Evolutionary conservation across 192 early-diverging fungal species (phyloP).

Genomic region (Phlyctochytrium arcticum): DNA sequence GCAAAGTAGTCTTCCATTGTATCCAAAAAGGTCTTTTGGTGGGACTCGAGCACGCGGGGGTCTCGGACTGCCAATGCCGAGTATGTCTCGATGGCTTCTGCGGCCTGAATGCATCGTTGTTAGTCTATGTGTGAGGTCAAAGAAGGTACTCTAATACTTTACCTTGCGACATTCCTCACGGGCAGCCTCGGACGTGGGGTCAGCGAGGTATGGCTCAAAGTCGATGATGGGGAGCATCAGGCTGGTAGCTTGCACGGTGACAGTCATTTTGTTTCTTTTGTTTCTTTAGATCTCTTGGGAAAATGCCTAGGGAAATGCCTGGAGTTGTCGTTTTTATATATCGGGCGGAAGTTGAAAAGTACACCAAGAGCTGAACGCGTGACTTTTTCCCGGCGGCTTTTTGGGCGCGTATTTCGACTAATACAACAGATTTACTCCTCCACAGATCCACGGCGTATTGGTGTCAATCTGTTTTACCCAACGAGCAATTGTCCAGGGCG

Average conservation of each 20-base stretch:
- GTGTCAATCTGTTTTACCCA: too few relatives aligned
- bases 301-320: too few relatives aligned
- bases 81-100: constrained; percentile 58
- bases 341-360: too few relatives aligned
- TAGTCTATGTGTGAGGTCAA: neutral
- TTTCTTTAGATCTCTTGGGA: too few relatives aligned
- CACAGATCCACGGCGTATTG: too few relatives aligned
- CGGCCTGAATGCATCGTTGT: constrained; percentile 34
- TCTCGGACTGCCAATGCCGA: constrained; percentile 62
- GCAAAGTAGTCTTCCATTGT: constrained; percentile 69
- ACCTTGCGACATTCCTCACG: constrained; percentile 55
- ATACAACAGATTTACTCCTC: too few relatives aligned
- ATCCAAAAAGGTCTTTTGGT: constrained; percentile 51
- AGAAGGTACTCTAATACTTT: neutral
- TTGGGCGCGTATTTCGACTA: too few relatives aligned
- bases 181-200: constrained; percentile 47
- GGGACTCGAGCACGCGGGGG: constrained; percentile 57
- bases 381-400: too few relatives aligned
- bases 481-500: too few relatives aligned
- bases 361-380: too few relatives aligned
- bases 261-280: too few relatives aligned
- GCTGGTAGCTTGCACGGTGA: constrained; percentile 13
- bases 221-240: constrained; percentile 48
- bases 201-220: constrained; percentile 51
- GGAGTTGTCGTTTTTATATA: too few relatives aligned